These are phyloP conservation scores for Filosporella fistucella DNA, from an alignment of 495 filamentous ascomycete genomes.

Conservation along the genomic window DNA sequence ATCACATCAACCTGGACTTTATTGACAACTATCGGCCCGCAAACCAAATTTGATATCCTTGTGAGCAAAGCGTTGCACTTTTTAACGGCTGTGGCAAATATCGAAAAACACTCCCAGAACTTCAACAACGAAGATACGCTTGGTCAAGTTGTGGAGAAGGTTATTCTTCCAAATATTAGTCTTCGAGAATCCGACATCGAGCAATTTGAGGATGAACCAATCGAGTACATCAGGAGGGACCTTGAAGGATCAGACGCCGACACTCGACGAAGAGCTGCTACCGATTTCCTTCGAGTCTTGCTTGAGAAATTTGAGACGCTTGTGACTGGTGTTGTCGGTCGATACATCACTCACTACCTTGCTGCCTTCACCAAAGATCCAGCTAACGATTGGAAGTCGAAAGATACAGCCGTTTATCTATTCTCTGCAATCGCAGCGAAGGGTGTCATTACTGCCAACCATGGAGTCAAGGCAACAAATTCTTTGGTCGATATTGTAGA, in stretches of 20 bases:
- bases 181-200: slow-evolving; percentile 91
- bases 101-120: slow-evolving; percentile 66
- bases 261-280: slow-evolving; percentile 84
- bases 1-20: slow-evolving; percentile 86
- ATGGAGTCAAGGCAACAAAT: slow-evolving; percentile 89
- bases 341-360: slow-evolving; percentile 78
- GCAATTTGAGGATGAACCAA: slow-evolving; percentile 95
- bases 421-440: slow-evolving; percentile 93
- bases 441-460: slow-evolving; percentile 74
- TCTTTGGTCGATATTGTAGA: slow-evolving; percentile 76
- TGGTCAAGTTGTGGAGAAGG: slow-evolving; percentile 85
- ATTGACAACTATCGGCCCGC: slow-evolving; percentile 75
- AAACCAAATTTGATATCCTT: slow-evolving; percentile 93
- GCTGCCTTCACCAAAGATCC: slow-evolving; percentile 63
- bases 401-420: slow-evolving; percentile 94
- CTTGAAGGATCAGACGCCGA: slow-evolving; percentile 95
- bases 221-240: slow-evolving; percentile 95
- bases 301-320: slow-evolving; percentile 80
- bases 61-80: slow-evolving; percentile 93
- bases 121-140: slow-evolving; percentile 80
- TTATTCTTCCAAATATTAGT: slow-evolving; percentile 87
- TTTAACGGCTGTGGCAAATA: slow-evolving; percentile 80
- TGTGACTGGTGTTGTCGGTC: slow-evolving; percentile 75
- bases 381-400: slow-evolving; percentile 83
- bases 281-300: slow-evolving; percentile 84